Percentiles rank a stretch among this genome's conserved stretches.
These are phyloP conservation scores for Kwoniella botswanensis DNA, from an alignment of 768 basidiomycete species.

Conservation along the genomic window DNA sequence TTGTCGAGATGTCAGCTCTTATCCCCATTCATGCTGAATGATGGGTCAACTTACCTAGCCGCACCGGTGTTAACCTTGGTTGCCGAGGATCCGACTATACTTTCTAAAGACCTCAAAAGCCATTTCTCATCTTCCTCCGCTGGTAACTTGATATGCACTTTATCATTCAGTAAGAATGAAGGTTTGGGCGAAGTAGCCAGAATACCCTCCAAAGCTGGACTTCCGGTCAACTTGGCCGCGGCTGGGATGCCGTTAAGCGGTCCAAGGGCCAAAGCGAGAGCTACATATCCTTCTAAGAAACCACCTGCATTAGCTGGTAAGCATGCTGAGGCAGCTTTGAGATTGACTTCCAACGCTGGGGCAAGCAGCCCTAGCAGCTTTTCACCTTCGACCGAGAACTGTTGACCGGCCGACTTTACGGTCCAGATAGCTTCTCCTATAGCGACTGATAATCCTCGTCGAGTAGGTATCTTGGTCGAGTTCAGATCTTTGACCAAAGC, in stretches of 20 bases:
- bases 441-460: conserved; percentile 69
- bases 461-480: conserved; percentile 66
- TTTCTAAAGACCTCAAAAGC: conserved; percentile 72
- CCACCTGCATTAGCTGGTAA: conserved; percentile 68
- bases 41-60: conserved; percentile 26
- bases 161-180: conserved; percentile 85
- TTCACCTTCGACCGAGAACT: conserved; percentile 61
- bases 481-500: conserved; percentile 75
- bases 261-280: conserved; percentile 71
- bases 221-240: conserved; percentile 40
- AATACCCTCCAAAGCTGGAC: conserved; percentile 50
- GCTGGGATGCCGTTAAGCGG: conserved; percentile 64
- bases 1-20: neutral
- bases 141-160: conserved; percentile 75
- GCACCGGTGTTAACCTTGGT: conserved; percentile 31
- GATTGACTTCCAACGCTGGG: conserved; percentile 69
- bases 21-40: neutral
- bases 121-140: conserved; percentile 71
- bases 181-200: conserved; percentile 67
- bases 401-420: conserved; percentile 51
- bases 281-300: conserved; percentile 84
- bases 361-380: conserved; percentile 66
- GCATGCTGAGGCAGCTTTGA: conserved; percentile 71
- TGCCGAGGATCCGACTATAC: conserved; percentile 43
- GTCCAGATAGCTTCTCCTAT: conserved; percentile 69